Evolutionary conservation across 2,329 filamentous ascomycete species (phyloP), one percentile per base, ranked within the genome.

Genomic region (Fusarium sp.): DNA sequence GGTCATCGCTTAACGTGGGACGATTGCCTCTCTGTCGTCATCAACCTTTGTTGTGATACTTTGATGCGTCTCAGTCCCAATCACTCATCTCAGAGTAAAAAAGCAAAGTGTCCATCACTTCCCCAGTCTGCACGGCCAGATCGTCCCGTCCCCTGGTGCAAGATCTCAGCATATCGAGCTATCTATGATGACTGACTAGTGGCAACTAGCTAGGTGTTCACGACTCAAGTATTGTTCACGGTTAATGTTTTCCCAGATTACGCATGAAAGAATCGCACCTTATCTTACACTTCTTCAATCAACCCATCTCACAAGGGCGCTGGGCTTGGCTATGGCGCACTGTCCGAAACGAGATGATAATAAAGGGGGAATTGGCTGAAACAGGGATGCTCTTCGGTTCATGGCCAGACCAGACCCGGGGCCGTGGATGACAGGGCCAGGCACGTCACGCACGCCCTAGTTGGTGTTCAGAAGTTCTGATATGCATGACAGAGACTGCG

Each of bases 101-200:
- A 46, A 60, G 43, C 35, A 62, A 64, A 64, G 35, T 33, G 57
- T 47, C 52, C 42, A 31, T 31, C 40, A 46, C 37, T 55, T 55
- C 61, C 64, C 64, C 65, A 55, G 56, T 47, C 52, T 50, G 59
- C 60, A 52, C 59, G 36, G 35, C 48, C 55, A 72, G 69, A 71
- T 71, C 69, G 63, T 70, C 69, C 69, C 69, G 69, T 58, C 53
- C 48, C 57, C 55, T 53, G 51, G 63, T 66, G 66, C 58, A 52
- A 70, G 69, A 71, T 71, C 69, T 42, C 51, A 58, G 35, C 39
- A 47, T 64, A 54, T 66, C 50, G 58, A 52, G 49, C 61, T 53
- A 63, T 61, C 56, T 56, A 59, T 54, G 33, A 60, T 50, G 55
- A 59, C 43, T 20, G 41, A 21, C 33, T 40, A 27, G 58, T 61